phyloP scores from a whole-genome alignment of 225 moss, liverwort and hornwort species.

The Ulota crispa region DNA sequence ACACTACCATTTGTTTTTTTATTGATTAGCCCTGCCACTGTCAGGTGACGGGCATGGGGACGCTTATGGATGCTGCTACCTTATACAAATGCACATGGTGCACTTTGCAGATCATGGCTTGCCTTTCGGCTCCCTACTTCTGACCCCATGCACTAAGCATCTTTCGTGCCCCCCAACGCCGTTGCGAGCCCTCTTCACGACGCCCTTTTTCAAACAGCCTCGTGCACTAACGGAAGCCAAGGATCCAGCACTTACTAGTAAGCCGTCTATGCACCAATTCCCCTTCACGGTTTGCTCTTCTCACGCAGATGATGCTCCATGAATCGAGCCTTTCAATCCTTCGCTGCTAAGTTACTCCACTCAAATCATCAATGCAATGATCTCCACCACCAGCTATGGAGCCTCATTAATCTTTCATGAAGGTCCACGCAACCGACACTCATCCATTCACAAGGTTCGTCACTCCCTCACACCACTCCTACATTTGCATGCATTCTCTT shows the following conservation, averaged over 20 bases:
- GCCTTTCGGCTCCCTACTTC: neutral
- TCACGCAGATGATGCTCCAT: neutral
- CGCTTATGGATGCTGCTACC: too few species aligned
- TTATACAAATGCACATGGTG: neutral
- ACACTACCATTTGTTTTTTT: too few species aligned
- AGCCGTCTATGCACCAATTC: neutral
- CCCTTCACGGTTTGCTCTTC: neutral
- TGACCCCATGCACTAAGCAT: neutral
- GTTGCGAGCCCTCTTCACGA: neutral
- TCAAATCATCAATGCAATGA: too few species aligned
- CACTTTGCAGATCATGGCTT: neutral
- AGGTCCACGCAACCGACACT: neutral
- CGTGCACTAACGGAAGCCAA: too few species aligned
- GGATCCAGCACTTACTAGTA: neutral
- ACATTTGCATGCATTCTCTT: neutral
- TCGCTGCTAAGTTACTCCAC: neutral
- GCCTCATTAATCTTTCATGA: neutral
- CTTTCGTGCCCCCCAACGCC: neutral
- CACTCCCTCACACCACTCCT: neutral
- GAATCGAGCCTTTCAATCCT: neutral
- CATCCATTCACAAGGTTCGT: neutral
- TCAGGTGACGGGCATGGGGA: too few species aligned
- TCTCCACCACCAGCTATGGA: neutral
- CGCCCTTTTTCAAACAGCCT: neutral
- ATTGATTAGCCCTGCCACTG: too few species aligned